Evolutionary conservation across 148 eudicot species (phyloP).

Genomic region (Diospyros kaki): DNA sequence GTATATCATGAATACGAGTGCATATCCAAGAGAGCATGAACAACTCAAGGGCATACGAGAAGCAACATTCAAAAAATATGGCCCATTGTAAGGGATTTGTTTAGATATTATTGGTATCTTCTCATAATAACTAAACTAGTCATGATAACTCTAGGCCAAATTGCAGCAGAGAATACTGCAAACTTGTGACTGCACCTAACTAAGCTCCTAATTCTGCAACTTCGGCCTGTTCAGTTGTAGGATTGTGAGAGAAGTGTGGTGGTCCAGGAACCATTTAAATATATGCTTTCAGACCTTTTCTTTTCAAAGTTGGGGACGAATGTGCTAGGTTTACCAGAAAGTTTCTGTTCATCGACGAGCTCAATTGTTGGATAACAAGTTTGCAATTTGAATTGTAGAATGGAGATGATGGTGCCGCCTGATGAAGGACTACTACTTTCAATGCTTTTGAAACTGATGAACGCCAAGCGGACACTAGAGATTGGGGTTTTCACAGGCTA

Average conservation of each 20-base stretch:
- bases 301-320: neutral
- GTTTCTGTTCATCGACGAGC: no score
- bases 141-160: neutral
- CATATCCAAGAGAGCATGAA: constrained; percentile 27
- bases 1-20: constrained; percentile 31
- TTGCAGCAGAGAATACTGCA: no score
- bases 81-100: neutral
- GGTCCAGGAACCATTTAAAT: neutral
- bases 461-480: constrained; percentile 40
- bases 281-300: neutral
- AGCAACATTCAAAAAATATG: constrained; percentile 11
- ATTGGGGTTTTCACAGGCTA: constrained; percentile 50
- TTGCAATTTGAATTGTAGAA: neutral
- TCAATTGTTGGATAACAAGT: neutral
- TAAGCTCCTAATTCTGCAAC: no score
- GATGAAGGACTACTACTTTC: constrained; percentile 32
- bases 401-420: constrained; percentile 32
- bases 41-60: constrained; percentile 27
- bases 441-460: constrained; percentile 34
- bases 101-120: neutral
- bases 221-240: neutral
- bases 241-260: neutral
- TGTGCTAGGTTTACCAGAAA: neutral
- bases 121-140: neutral
- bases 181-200: no score